Evolutionary conservation across 2,329 filamentous ascomycete species (phyloP).

Genomic region (Diaporthe humulicola): DNA sequence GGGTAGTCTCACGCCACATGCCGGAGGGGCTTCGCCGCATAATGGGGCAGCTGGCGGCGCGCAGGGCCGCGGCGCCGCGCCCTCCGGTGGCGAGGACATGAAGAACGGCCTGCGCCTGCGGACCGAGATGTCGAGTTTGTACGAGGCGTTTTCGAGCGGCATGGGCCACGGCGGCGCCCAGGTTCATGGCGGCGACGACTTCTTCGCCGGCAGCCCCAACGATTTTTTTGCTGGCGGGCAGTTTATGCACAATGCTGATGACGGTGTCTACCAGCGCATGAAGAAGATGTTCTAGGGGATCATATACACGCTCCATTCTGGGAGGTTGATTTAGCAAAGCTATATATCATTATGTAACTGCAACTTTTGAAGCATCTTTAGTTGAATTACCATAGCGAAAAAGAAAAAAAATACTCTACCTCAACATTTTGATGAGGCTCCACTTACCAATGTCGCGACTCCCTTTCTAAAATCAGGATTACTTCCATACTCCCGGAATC

Average conservation of each 20-base stretch:
- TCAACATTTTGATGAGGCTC: neutral
- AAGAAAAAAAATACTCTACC: no score
- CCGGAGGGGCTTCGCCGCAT: slow-evolving; percentile 17
- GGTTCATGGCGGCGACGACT: slow-evolving; percentile 16
- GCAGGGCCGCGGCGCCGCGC: neutral
- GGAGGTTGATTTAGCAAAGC: neutral
- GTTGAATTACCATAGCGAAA: neutral
- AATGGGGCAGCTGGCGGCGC: neutral
- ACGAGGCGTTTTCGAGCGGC: slow-evolving; percentile 54
- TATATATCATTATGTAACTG: neutral
- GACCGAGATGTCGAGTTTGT: slow-evolving; percentile 66
- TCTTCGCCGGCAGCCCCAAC: neutral
- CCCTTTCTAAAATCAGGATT: neutral
- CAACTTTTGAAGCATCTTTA: slow-evolving; percentile 7
- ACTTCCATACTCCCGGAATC: neutral
- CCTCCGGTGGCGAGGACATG: slow-evolving; percentile 31
- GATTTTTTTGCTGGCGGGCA: slow-evolving; percentile 20
- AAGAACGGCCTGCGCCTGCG: slow-evolving; percentile 65
- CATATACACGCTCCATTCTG: neutral
- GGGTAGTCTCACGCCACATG: slow-evolving; percentile 37
- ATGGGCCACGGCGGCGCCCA: slow-evolving; percentile 34
- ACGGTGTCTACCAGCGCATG: slow-evolving; percentile 32
- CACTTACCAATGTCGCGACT: neutral
- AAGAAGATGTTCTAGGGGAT: slow-evolving; percentile 35
- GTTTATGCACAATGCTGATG: neutral